phyloP scores from a whole-genome alignment of 805 yeast genomes.

The Myxozyma udenii region DNA sequence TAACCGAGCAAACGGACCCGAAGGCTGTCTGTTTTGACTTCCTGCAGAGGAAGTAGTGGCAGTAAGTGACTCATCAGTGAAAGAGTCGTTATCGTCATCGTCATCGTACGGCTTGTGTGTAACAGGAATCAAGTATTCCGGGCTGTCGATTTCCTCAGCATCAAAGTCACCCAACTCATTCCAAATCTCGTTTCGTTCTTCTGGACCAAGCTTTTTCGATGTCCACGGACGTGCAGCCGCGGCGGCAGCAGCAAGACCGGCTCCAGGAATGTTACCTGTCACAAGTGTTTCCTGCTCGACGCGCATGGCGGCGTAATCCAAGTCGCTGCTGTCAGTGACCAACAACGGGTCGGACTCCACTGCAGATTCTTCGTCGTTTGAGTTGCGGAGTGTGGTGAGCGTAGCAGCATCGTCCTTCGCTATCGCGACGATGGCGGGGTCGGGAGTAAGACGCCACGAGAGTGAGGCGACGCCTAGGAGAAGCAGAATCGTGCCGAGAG shows the following conservation, averaged over 20 bases:
- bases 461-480: conserved; percentile 62
- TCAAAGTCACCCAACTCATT: conserved; percentile 27
- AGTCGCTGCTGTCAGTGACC: not conserved
- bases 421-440: conserved; percentile 8
- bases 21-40: not conserved
- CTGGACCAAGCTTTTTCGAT: conserved; percentile 15
- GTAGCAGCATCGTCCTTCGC: conserved; percentile 18
- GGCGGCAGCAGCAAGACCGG: not conserved
- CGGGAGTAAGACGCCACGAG: conserved; percentile 49
- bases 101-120: conserved; percentile 9
- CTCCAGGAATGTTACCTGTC: not conserved
- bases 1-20: conserved; percentile 11
- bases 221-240: conserved; percentile 23
- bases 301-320: not conserved
- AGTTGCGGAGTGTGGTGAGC: conserved; percentile 4
- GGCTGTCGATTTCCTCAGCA: conserved; percentile 14
- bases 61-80: conserved; percentile 26
- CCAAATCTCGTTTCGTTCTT: conserved; percentile 29
- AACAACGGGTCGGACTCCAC: conserved; percentile 19
- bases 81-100: conserved; percentile 16
- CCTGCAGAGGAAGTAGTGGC: conserved; percentile 13
- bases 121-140: conserved; percentile 18
- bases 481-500: conserved; percentile 47
- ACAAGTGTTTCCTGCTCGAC: not conserved
- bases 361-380: conserved; percentile 15